Evolutionary conservation across 192 early-diverging fungal genomes (phyloP).

Genomic region (Linderina pennispora): DNA sequence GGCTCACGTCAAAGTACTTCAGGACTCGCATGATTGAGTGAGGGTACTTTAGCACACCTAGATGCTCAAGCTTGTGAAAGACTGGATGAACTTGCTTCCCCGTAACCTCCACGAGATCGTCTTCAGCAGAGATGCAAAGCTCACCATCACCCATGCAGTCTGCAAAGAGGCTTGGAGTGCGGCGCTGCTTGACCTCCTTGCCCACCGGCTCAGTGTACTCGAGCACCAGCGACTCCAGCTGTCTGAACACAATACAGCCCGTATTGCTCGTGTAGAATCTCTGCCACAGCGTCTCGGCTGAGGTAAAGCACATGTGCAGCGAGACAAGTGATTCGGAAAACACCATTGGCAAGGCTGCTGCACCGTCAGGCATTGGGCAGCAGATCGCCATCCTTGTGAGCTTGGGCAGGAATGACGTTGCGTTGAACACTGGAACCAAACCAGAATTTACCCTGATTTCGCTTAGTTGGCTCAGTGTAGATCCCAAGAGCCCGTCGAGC

Average conservation of each 20-base stretch:
- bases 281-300: conserved; percentile 26
- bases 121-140: background rate
- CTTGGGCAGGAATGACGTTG: conserved; percentile 20
- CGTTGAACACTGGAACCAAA: conserved; percentile 21
- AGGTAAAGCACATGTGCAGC: conserved; percentile 26
- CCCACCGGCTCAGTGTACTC: conserved; percentile 12
- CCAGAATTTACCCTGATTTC: conserved; percentile 11
- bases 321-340: conserved; percentile 27
- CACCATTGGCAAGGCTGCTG: conserved; percentile 20
- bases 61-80: conserved; percentile 16
- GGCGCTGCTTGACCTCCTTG: no score
- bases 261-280: conserved; percentile 19
- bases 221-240: conserved; percentile 17
- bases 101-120: background rate
- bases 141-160: background rate
- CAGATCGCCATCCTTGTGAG: conserved; percentile 21
- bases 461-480: conserved; percentile 15
- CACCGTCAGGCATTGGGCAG: conserved; percentile 14
- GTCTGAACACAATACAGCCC: conserved; percentile 8
- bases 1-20: conserved; percentile 14
- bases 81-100: background rate
- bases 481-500: conserved; percentile 23
- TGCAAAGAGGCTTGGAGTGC: background rate
- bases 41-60: conserved; percentile 24
- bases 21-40: conserved; percentile 13